A percentile compares a stretch with the other conserved stretches of the same genome.
Evolutionary conservation across 371 early-diverging fungal species (phyloP).

Genomic region (Mortierella sp.): DNA sequence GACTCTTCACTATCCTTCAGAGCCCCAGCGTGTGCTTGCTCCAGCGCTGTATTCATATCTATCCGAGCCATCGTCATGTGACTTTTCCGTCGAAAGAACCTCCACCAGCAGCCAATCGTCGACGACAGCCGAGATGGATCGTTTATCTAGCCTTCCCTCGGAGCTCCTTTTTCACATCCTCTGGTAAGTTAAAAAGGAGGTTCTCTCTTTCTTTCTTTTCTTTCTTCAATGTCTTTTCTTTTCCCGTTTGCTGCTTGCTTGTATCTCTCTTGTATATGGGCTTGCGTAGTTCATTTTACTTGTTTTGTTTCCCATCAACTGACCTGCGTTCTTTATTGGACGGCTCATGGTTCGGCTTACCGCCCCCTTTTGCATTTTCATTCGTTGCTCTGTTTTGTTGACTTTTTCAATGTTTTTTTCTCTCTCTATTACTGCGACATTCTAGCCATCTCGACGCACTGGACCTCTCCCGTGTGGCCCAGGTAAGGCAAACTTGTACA

Average conservation of each 20-base stretch:
- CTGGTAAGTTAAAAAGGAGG: conserved; percentile 27
- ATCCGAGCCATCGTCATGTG: neutral
- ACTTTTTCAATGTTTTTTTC: neutral
- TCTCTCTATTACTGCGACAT: neutral
- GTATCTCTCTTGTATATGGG: neutral
- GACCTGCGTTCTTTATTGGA: conserved; percentile 5
- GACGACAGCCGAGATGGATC: conserved; percentile 11
- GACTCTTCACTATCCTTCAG: neutral
- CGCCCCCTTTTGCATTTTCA: conserved; percentile 1
- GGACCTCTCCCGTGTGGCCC: conserved; percentile 49
- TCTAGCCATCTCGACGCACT: conserved; percentile 42
- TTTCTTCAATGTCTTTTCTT: neutral
- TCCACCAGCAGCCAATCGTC: neutral
- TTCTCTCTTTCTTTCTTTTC: neutral
- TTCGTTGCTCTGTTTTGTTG: neutral
- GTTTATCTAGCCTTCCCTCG: conserved; percentile 36
- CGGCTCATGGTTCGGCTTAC: neutral
- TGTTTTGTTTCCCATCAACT: conserved; percentile 12
- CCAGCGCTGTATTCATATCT: conserved; percentile 1
- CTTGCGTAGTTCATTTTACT: conserved; percentile 13
- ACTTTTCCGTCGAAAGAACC: neutral
- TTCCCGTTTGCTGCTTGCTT: neutral
- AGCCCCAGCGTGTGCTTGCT: neutral
- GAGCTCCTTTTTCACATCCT: conserved; percentile 45
- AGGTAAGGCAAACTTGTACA: conserved; percentile 29